These are phyloP conservation scores for Rugonectria rugulosa DNA, from an alignment of 2,329 filamentous ascomycete genomes.

Conservation along the genomic window DNA sequence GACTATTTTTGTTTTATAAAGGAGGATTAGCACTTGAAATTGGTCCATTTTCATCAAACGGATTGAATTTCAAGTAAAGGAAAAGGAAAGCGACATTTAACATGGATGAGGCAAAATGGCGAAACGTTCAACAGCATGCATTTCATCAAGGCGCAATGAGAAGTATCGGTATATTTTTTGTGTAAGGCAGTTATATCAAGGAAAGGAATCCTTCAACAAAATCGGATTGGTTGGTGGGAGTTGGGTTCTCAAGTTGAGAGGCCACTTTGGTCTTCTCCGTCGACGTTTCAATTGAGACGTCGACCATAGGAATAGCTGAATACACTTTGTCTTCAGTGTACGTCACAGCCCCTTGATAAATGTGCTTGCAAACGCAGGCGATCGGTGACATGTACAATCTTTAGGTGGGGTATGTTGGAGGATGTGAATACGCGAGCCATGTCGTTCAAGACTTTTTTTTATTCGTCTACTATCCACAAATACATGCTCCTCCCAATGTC, in stretches of 20 bases:
- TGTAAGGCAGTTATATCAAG: slow-evolving; percentile 27
- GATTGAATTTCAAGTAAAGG: neutral
- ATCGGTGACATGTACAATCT: too few relatives aligned
- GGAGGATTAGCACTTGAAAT: slow-evolving; percentile 6
- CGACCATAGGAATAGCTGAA: slow-evolving; percentile 15
- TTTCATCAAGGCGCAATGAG: slow-evolving; percentile 42
- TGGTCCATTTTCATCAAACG: slow-evolving; percentile 25
- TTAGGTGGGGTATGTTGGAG: too few relatives aligned
- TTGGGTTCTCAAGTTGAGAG: slow-evolving; percentile 34
- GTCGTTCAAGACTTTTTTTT: slow-evolving; percentile 3
- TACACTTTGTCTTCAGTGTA: neutral
- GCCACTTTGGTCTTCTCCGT: slow-evolving; percentile 26
- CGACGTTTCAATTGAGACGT: neutral
- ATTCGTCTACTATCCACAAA: slow-evolving; percentile 13
- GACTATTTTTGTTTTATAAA: slow-evolving; percentile 20
- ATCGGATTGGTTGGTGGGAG: slow-evolving; percentile 37
- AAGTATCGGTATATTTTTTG: slow-evolving; percentile 32
- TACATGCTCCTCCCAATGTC: neutral
- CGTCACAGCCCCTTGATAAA: too few relatives aligned
- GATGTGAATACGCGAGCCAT: too few relatives aligned
- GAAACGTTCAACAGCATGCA: slow-evolving; percentile 44
- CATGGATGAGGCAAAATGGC: slow-evolving; percentile 43
- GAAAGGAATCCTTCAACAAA: slow-evolving; percentile 38
- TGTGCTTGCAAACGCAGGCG: too few relatives aligned
- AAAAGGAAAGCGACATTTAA: slow-evolving; percentile 35